Evolutionary conservation across 73 alveolate genomes (phyloP).

Genomic region (Paramecium tetraurelia): DNA sequence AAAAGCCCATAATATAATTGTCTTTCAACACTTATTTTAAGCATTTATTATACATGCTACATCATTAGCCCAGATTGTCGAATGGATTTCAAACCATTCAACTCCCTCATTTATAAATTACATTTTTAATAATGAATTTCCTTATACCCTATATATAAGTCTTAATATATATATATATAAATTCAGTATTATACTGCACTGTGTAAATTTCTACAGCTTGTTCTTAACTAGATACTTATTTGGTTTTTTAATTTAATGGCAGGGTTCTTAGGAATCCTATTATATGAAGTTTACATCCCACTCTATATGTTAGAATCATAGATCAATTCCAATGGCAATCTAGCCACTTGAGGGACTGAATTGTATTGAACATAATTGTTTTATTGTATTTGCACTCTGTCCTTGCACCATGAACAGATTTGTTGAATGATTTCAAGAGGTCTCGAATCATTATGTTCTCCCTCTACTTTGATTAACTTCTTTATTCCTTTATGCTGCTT

Average conservation of each 20-base stretch:
- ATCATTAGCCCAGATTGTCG: neutral
- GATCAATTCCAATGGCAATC: neutral
- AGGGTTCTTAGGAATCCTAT: neutral
- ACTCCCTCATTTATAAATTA: neutral
- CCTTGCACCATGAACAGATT: constrained; percentile 10
- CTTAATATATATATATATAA: neutral
- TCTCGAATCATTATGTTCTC: constrained; percentile 9
- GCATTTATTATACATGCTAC: neutral
- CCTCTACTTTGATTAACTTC: neutral
- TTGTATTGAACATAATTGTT: neutral
- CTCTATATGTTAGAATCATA: constrained; percentile 25
- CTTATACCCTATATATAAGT: neutral
- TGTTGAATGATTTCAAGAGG: neutral
- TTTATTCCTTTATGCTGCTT: neutral
- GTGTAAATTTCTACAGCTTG: constrained; percentile 12
- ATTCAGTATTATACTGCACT: neutral
- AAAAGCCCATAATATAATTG: neutral
- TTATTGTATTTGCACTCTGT: neutral
- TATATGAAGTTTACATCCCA: neutral
- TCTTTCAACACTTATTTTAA: neutral
- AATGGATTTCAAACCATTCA: neutral
- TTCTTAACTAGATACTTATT: neutral
- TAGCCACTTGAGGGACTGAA: neutral
- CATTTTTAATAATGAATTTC: neutral
- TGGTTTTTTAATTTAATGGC: neutral